phyloP scores from a whole-genome alignment of 306 rosid genomes.

The Castanea sativa region DNA sequence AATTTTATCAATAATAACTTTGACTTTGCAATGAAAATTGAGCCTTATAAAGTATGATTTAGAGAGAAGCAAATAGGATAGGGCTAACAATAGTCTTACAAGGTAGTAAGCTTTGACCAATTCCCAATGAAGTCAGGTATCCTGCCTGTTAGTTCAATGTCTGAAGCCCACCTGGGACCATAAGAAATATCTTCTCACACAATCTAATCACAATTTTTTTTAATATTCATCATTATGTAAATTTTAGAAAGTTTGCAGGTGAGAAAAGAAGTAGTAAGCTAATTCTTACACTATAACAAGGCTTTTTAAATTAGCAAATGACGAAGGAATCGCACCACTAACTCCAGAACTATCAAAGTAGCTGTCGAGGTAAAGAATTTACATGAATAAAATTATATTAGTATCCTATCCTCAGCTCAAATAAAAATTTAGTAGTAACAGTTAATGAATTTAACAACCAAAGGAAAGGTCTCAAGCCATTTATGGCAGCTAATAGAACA shows the following conservation, averaged over 20 bases:
- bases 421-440: not conserved
- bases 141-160: slow-evolving; percentile 49
- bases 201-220: not conserved
- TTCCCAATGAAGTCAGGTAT: slow-evolving; percentile 79
- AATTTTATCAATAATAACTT: no score
- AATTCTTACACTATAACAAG: slow-evolving; percentile 50
- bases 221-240: not conserved
- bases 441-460: not conserved
- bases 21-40: not conserved
- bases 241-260: not conserved
- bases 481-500: no score
- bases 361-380: slow-evolving; percentile 35
- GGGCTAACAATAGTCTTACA: slow-evolving; percentile 47
- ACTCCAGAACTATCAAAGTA: slow-evolving; percentile 76
- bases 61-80: not conserved
- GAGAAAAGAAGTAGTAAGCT: not conserved
- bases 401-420: not conserved
- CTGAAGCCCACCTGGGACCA: slow-evolving; percentile 69
- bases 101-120: slow-evolving; percentile 50
- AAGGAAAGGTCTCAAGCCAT: not conserved
- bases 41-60: not conserved
- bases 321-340: slow-evolving; percentile 38
- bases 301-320: no score
- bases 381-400: not conserved
- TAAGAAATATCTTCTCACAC: not conserved